These are phyloP conservation scores for Annulohypoxylon nitens DNA, from an alignment of 495 filamentous ascomycete genomes.

Conservation along the genomic window DNA sequence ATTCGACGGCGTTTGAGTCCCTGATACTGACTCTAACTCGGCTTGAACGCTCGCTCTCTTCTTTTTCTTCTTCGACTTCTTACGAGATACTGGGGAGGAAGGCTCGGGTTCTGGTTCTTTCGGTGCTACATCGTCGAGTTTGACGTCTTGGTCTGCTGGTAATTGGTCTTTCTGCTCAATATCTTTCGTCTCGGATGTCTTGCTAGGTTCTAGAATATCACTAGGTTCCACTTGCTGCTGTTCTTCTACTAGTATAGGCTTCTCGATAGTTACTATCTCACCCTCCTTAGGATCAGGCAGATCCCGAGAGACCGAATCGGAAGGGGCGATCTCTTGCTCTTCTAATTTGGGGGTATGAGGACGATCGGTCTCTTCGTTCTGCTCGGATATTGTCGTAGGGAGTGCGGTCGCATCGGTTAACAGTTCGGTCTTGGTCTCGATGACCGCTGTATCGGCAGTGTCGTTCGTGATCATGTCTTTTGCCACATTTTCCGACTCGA, in stretches of 20 bases:
- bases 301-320: constrained; percentile 38
- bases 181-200: constrained; percentile 37
- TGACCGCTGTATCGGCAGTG: not conserved
- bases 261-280: constrained; percentile 23
- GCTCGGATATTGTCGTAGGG: constrained; percentile 49
- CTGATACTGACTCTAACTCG: constrained; percentile 41
- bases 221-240: not conserved
- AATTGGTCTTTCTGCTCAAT: constrained; percentile 52
- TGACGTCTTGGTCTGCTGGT: constrained; percentile 16
- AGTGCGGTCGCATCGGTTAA: constrained; percentile 19
- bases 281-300: constrained; percentile 27
- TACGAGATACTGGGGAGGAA: constrained; percentile 31
- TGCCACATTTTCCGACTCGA: not conserved
- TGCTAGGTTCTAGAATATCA: constrained; percentile 25
- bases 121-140: constrained; percentile 17
- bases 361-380: constrained; percentile 53
- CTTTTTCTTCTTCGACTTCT: constrained; percentile 54
- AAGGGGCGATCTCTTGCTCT: constrained; percentile 8
- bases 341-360: constrained; percentile 9
- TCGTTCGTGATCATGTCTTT: not conserved
- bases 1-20: constrained; percentile 36
- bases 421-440: constrained; percentile 22
- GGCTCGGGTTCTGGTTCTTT: constrained; percentile 34
- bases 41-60: constrained; percentile 48
- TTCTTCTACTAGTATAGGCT: constrained; percentile 31